These are phyloP conservation scores for Melastoma candidum DNA, from an alignment of 441 rosid species.

Conservation along the genomic window DNA sequence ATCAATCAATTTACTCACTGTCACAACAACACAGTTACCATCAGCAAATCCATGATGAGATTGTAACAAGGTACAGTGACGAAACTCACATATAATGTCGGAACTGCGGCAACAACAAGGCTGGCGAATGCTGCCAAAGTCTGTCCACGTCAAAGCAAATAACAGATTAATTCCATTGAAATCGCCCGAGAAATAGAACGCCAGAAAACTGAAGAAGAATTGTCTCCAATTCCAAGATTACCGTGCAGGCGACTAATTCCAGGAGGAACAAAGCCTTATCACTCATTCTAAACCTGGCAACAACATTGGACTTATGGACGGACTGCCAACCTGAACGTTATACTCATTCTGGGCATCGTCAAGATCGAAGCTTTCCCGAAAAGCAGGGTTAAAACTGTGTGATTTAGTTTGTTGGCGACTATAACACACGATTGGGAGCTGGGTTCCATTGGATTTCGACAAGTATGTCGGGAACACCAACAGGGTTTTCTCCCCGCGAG, in stretches of 20 bases:
- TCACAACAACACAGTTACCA: not conserved
- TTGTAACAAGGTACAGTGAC: not conserved
- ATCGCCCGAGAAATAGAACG: not conserved
- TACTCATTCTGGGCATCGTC: slow-evolving; percentile 26
- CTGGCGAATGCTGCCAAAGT: slow-evolving; percentile 68
- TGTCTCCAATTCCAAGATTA: slow-evolving; percentile 14
- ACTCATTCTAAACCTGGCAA: slow-evolving; percentile 33
- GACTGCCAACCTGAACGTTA: slow-evolving; percentile 36
- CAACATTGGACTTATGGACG: slow-evolving; percentile 23
- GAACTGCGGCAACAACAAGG: slow-evolving; percentile 56
- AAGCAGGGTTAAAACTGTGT: not conserved
- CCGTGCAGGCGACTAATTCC: slow-evolving; percentile 79
- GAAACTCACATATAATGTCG: slow-evolving; percentile 57
- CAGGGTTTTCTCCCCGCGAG: too few relatives aligned
- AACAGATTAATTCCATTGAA: not conserved
- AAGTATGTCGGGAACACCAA: not conserved
- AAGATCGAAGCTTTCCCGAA: slow-evolving; percentile 6
- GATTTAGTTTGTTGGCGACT: not conserved
- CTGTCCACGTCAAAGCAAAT: slow-evolving; percentile 28
- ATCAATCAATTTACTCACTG: not conserved
- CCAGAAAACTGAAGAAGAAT: not conserved
- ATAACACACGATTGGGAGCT: not conserved
- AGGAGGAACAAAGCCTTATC: slow-evolving; percentile 72
- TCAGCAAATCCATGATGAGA: slow-evolving; percentile 1
- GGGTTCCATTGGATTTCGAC: not conserved